Evolutionary conservation across 1,139 yeast species (phyloP).

Genomic region (Lodderomyces parapsilosis): DNA sequence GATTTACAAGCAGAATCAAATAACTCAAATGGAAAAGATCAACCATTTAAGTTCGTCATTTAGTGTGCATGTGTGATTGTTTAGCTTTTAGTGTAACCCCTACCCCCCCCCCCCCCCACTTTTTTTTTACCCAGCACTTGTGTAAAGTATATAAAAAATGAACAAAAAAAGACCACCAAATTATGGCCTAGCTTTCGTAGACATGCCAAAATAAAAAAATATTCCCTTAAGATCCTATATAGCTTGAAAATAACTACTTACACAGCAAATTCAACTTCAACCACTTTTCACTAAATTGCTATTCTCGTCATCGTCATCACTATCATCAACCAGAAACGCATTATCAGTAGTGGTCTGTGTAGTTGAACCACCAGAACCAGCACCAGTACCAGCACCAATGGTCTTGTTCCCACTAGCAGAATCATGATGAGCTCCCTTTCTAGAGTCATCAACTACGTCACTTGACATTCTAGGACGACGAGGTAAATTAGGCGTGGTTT

Average conservation of each 20-base stretch:
- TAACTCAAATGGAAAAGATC: neutral
- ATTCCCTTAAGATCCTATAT: neutral
- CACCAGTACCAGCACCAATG: constrained; percentile 16
- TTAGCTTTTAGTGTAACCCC: neutral
- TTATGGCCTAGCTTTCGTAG: no score
- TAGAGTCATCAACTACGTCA: constrained; percentile 5
- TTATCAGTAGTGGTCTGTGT: constrained; percentile 17
- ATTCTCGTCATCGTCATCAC: constrained; percentile 61
- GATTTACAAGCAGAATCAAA: neutral
- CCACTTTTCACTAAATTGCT: neutral
- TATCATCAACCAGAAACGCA: constrained; percentile 75
- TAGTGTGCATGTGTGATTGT: no score
- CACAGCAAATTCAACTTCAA: neutral
- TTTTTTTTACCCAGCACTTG: neutral
- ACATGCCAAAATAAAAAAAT: neutral
- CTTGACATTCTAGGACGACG: constrained; percentile 12
- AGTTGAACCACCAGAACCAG: neutral
- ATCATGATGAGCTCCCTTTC: neutral
- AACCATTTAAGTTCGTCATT: neutral
- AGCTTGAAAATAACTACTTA: neutral
- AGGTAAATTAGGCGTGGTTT: constrained; percentile 46
- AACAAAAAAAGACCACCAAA: no score
- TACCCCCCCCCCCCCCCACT: neutral
- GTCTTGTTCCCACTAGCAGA: constrained; percentile 5
- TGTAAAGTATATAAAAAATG: neutral